These are phyloP conservation scores for Telfairia occidentalis DNA, from an alignment of 331 rosid genomes.

Conservation along the genomic window DNA sequence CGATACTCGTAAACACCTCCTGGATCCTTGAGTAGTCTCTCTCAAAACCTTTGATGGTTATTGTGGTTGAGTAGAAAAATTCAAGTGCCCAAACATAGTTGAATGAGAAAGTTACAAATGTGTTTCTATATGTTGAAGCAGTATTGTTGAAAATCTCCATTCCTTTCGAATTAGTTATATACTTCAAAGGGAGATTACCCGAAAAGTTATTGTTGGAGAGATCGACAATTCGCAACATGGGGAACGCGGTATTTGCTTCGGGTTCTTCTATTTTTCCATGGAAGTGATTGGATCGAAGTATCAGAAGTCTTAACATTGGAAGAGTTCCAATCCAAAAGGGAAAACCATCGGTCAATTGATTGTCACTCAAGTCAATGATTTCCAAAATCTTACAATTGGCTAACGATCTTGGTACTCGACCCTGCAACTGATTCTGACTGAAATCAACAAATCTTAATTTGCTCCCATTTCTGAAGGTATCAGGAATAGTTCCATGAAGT, in stretches of 20 bases:
- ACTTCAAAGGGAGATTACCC: conserved; percentile 7
- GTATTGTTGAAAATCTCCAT: not conserved
- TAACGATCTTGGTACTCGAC: conserved; percentile 7
- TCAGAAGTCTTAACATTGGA: not conserved
- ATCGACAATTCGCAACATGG: not conserved
- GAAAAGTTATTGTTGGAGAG: conserved; percentile 3
- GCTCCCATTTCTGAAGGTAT: conserved; percentile 3
- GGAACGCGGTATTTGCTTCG: not conserved
- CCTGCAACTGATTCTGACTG: not conserved
- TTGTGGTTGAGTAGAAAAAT: not conserved
- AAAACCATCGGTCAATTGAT: not conserved
- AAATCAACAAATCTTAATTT: not conserved
- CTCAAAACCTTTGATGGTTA: conserved; percentile 8
- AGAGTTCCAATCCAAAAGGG: conserved; percentile 6
- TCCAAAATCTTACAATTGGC: not conserved
- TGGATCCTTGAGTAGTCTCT: conserved; percentile 8
- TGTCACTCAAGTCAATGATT: not conserved
- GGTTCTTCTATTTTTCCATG: not conserved
- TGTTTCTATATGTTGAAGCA: not conserved
- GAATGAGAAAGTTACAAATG: not conserved
- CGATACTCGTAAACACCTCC: not conserved
- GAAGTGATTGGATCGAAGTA: not conserved
- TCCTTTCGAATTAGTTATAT: not conserved
- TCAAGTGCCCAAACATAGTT: not conserved
- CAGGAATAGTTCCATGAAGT: conserved; percentile 7